Evolutionary conservation across 2,329 filamentous ascomycete species (phyloP).

Genomic region (Talaromyces piceae): DNA sequence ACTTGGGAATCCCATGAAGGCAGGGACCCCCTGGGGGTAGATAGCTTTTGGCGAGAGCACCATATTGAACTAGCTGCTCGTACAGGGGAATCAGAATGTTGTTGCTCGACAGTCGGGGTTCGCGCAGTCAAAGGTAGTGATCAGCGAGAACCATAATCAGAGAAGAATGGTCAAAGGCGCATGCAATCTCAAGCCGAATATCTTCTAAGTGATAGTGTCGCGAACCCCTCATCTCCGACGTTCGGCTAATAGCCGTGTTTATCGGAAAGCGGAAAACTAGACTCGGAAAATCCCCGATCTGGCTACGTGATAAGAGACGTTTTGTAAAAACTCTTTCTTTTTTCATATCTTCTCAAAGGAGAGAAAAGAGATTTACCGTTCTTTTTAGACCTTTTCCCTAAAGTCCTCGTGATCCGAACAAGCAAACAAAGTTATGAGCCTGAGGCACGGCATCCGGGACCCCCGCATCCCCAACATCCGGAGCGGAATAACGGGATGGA

Average conservation of each 20-base stretch:
- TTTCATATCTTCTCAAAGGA: no score
- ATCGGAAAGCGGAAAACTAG: background rate
- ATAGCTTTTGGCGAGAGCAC: conserved; percentile 44
- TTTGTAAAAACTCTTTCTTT: background rate
- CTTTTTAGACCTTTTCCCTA: no score
- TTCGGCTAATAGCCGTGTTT: background rate
- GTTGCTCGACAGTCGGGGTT: background rate
- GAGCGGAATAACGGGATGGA: background rate
- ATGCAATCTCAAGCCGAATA: background rate
- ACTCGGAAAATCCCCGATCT: background rate
- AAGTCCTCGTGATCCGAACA: no score
- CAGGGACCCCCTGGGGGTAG: conserved; percentile 39
- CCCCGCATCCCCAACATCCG: background rate
- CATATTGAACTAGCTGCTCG: conserved; percentile 28
- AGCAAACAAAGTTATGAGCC: no score
- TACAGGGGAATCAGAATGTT: background rate
- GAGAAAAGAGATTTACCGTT: no score
- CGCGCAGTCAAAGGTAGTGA: background rate
- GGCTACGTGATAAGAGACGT: background rate
- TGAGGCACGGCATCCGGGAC: background rate
- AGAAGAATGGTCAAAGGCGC: background rate
- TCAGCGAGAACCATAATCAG: background rate
- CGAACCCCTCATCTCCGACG: conserved; percentile 1
- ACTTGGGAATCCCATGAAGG: conserved; percentile 48
- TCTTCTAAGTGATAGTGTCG: background rate